Percentiles rank a stretch among this genome's conserved stretches.
These are phyloP conservation scores for Sphaerostilbella broomeana DNA, from an alignment of 2,329 filamentous ascomycete genomes.

Conservation along the genomic window DNA sequence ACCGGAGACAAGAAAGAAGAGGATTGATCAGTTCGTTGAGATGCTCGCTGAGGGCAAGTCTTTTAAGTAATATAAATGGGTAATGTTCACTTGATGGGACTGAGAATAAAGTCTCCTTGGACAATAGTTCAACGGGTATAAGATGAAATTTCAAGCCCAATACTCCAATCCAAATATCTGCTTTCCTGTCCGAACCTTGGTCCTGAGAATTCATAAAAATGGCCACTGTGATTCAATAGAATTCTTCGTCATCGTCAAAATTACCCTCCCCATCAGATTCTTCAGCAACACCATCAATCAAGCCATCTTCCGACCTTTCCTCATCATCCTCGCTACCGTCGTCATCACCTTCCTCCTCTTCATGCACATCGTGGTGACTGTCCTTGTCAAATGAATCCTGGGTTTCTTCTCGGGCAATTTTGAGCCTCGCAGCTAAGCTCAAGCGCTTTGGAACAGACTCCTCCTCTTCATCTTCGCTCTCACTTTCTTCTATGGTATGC, in stretches of 20 bases:
- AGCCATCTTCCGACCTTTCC: conserved; percentile 19
- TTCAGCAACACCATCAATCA: conserved; percentile 28
- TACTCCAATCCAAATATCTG: neutral
- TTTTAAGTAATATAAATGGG: conserved; percentile 14
- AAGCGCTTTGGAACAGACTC: conserved; percentile 12
- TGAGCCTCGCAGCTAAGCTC: conserved; percentile 21
- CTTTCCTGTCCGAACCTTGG: neutral
- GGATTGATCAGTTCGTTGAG: conserved; percentile 36
- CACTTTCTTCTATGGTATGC: conserved; percentile 1
- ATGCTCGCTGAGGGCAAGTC: conserved; percentile 31
- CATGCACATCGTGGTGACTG: too few species aligned
- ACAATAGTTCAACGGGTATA: neutral
- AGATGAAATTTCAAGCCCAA: neutral
- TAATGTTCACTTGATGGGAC: too few species aligned
- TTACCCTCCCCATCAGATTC: conserved; percentile 25
- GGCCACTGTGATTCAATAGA: neutral
- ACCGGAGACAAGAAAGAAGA: conserved; percentile 23
- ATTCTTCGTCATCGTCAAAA: neutral
- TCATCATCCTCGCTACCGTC: conserved; percentile 19
- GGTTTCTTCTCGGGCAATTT: conserved; percentile 16
- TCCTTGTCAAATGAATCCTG: conserved; percentile 13
- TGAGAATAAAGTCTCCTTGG: neutral
- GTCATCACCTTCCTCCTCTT: conserved; percentile 16
- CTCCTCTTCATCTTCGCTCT: conserved; percentile 15
- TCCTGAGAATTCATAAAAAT: neutral